Evolutionary conservation across 2,329 filamentous ascomycete genomes (phyloP).

Genomic region (Ophiocordyceps sinensis): DNA sequence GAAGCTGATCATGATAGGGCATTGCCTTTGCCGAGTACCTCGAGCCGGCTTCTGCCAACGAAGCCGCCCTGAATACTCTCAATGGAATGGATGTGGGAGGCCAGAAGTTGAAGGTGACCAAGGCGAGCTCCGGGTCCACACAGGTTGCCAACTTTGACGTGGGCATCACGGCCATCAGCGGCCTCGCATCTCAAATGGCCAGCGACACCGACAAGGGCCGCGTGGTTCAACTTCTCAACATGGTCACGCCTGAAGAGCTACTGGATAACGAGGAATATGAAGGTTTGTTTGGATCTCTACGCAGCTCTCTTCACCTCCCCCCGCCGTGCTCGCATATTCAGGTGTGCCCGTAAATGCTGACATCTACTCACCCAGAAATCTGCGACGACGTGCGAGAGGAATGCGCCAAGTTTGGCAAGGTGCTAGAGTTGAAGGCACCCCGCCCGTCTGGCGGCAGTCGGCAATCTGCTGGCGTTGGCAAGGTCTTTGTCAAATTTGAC

Average conservation of each 20-base stretch:
- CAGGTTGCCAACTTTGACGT: constrained; percentile 87
- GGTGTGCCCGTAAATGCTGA: not conserved
- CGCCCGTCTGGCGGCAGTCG: constrained; percentile 71
- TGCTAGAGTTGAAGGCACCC: constrained; percentile 85
- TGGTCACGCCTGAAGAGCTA: constrained; percentile 93
- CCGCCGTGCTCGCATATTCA: not conserved
- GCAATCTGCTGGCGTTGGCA: constrained; percentile 80
- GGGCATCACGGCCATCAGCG: constrained; percentile 93
- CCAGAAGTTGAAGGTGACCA: constrained; percentile 67
- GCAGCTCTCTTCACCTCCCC: not conserved
- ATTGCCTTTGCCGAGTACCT: constrained; percentile 95
- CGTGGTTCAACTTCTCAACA: constrained; percentile 89
- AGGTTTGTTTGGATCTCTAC: constrained; percentile 35
- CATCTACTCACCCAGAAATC: constrained; percentile 54
- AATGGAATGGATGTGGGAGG: constrained; percentile 91
- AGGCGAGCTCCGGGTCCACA: constrained; percentile 86
- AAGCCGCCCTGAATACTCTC: constrained; percentile 76
- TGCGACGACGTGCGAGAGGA: constrained; percentile 88
- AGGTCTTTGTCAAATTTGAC: constrained; percentile 95
- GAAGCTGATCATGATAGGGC: constrained; percentile 37
- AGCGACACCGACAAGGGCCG: constrained; percentile 65
- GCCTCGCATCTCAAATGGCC: constrained; percentile 83
- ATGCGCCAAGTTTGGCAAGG: constrained; percentile 75
- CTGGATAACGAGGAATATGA: constrained; percentile 92
- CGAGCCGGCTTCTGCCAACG: constrained; percentile 55